Base-by-base conservation (phyloP, 2,329 filamentous ascomycete species). In the Xylariaceae sp. region DNA sequence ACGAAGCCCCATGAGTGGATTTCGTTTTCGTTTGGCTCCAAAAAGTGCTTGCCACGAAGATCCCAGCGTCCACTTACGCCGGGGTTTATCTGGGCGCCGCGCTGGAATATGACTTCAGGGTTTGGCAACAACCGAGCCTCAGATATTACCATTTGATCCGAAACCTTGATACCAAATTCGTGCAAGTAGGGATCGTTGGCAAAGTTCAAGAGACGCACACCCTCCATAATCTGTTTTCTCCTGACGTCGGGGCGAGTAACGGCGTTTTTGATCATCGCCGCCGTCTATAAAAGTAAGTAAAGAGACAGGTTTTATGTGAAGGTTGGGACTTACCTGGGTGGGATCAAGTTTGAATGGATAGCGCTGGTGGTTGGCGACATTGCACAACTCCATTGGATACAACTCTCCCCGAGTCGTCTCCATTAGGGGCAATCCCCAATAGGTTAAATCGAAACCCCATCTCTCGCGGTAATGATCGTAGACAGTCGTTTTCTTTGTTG, bases 191-290 rank as follows among this genome's bases (percentile, higher is more conserved):
- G 82, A 65, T 99, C 94, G 0, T 80, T 70, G 1, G 69, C 65
- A 85, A 90, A 94, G 8, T 85, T 77, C 0, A 93, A 79, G 64
- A 88, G 82, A 0, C 76, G 70, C 7, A 96, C 82, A 13, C 88
- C 88, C 2, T 82, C 72, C 53, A 85, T 76, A 66, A 97, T 88
- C 84, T 0, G 72, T 67, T 65, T 84, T 82, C n/a, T 94, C 89
- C 35, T 85, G 72, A 0, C 73, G 71, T 0, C 23, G 23, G 94
- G 94, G 1, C 87, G 82, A 4, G 88, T 90, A 3, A 96, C 93
- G 0, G 93, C 92, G 68, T 93, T 91, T 73, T 89, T 93, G 77
- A 99, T 97, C 94, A 99, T 99, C 4, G 82, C 76, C 0, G 87
- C 77, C 0, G 93, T 97, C 75, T 96, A 80, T 0, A 75, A 48